Evolutionary conservation across 208 protist genomes (phyloP), one percentile per base, ranked within the genome.

Genomic region (Willaertia magna): DNA sequence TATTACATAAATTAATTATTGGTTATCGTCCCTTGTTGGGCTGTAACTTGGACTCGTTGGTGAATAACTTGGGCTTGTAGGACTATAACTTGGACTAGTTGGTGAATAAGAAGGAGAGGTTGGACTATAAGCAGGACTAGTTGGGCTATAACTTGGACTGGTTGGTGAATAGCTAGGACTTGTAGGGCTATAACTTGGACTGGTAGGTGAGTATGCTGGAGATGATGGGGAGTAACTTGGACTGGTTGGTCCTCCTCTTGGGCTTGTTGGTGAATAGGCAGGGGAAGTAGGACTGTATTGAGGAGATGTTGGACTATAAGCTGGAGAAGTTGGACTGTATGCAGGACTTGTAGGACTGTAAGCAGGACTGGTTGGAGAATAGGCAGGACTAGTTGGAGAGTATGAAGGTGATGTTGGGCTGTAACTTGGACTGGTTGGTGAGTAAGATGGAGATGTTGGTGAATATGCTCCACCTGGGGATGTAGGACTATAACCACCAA

Each of bases 301-400:
- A 55, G 93, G 92, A n/a, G 79, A 88, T 20, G 91, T 92, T 43
- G 93, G 92, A 0, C 87, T 89, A 74, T 95, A 95, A 40, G 59
- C n/a, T 22, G 92, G 92, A 3, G 81, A 88, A 4, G 93, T 93
- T 52, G 92, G 92, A 30, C 87, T 88, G 79, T 96, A 96, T 16
- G 82, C 78, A 44, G 94, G 92, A 2, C 85, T 90, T 14, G 93
- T 94, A 44, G 92, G 92, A n/a, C 87, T 88, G 82, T 96, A 96
- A n/a, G 67, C 74, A 39, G 94, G 91, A 18, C 84, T 89, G 16
- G 91, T 94, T 16, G 93, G 92, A 75, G 86, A 91, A 87, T 94
- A 95, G 14, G 79, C 52, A 30, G 95, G 93, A 6, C 86, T 90
- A 0, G 91, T 91, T 42, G 94, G 93, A 43, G 91, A 92, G 74